phyloP scores from a whole-genome alignment of 2,329 filamentous ascomycete genomes.

The Plectosphaerella sp. region DNA sequence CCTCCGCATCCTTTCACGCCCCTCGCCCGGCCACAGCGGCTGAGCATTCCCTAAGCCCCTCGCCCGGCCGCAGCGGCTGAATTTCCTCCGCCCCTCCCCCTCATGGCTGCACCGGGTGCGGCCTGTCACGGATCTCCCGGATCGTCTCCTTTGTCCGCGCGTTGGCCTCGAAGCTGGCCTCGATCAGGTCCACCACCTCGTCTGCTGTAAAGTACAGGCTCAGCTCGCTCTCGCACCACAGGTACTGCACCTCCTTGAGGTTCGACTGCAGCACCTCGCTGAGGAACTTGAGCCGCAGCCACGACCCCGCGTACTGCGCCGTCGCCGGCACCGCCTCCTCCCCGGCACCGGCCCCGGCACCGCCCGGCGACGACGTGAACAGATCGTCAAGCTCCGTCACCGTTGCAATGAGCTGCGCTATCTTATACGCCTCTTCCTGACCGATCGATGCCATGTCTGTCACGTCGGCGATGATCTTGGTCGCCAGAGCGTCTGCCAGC shows the following conservation, averaged over 20 bases:
- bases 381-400: constrained; percentile 57
- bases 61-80: no score
- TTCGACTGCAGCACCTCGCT: constrained; percentile 64
- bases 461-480: constrained; percentile 57
- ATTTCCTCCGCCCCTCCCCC: not conserved
- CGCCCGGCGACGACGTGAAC: constrained; percentile 43
- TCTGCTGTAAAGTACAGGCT: constrained; percentile 57
- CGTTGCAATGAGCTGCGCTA: constrained; percentile 53
- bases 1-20: no score
- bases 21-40: no score
- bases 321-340: constrained; percentile 46
- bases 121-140: constrained; percentile 50
- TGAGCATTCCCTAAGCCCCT: no score
- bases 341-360: constrained; percentile 12
- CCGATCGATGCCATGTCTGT: constrained; percentile 58
- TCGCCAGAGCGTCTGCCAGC: constrained; percentile 52
- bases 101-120: constrained; percentile 29
- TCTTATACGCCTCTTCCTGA: constrained; percentile 59
- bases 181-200: constrained; percentile 59
- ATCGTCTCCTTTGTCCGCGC: constrained; percentile 53
- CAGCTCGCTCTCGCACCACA: constrained; percentile 64
- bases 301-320: constrained; percentile 55
- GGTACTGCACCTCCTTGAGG: constrained; percentile 55
- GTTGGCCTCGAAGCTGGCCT: constrained; percentile 62
- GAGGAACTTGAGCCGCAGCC: constrained; percentile 61